Evolutionary conservation across 495 filamentous ascomycete genomes (phyloP), one percentile per base, ranked within the genome.

Genomic region (Hypomontagnella submonticulosa): DNA sequence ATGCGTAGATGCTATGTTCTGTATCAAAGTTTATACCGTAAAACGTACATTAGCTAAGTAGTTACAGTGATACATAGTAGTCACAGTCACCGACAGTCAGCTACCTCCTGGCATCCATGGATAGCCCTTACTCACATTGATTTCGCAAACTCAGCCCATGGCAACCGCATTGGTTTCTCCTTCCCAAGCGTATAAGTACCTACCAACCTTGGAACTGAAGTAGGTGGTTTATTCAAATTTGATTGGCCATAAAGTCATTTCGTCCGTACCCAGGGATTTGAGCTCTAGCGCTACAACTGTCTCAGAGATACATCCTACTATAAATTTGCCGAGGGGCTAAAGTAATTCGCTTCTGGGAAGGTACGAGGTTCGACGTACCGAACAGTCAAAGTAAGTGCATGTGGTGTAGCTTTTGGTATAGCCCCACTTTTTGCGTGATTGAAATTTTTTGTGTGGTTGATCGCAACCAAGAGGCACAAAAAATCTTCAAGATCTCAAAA

Each of bases 381-480:
- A 62, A n/a, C n/a, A n/a, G n/a, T n/a, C n/a, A n/a, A n/a, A n/a
- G n/a, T n/a, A n/a, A n/a, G n/a, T n/a, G n/a, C n/a, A n/a, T n/a
- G n/a, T n/a, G n/a, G n/a, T n/a, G n/a, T n/a, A n/a, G 53, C 58
- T 36, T 40, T 34, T 43, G 33, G 11, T 20, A 10, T 33, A 19
- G 5, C 60, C 66, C 41, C 66, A 53, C 34, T 53, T 38, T 66
- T 70, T 62, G 46, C 33, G 16, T 52, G 15, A 47, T 66, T 60
- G 67, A 70, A 70, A 58, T 66, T 70, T 70, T 64, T 66, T 61
- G 54, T 71, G 65, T 69, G 64, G 64, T 67, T 70, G 42, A 70
- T 70, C 71, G 69, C 71, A 70, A 74, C 69, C 65, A 73, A 58
- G 61, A 70, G 50, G 60, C 69, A 73, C 71, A 72, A 74, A 74